Evolutionary conservation across 495 filamentous ascomycete genomes (phyloP).

Genomic region (Podospora tetraspora): DNA sequence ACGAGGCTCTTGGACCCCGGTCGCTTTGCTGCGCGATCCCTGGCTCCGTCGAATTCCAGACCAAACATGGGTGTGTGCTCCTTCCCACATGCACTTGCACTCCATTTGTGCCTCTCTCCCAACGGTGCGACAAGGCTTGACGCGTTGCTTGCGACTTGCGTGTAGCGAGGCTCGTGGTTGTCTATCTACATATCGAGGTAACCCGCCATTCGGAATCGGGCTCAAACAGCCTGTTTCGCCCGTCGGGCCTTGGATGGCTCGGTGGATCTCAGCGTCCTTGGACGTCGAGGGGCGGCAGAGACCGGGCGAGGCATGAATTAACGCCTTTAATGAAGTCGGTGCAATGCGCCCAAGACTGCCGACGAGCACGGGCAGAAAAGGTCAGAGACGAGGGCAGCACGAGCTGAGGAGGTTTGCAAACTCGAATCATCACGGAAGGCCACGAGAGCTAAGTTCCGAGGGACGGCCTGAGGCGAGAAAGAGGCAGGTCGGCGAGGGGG

Average conservation of each 20-base stretch:
- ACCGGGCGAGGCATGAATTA: conserved; percentile 23
- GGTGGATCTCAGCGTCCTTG: conserved; percentile 25
- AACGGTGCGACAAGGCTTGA: conserved; percentile 9
- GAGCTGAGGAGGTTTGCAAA: neutral
- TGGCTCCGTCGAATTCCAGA: conserved; percentile 21
- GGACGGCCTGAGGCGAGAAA: neutral
- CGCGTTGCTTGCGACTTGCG: conserved; percentile 3
- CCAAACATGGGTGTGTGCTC: conserved; percentile 4
- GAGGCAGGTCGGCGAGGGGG: neutral
- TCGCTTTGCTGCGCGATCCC: conserved; percentile 25
- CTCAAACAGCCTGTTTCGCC: conserved; percentile 27
- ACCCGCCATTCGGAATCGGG: conserved; percentile 10
- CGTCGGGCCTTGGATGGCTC: conserved; percentile 20
- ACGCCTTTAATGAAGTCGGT: conserved; percentile 16
- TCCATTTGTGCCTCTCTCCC: neutral
- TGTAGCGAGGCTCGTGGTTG: neutral
- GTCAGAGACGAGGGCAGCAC: neutral
- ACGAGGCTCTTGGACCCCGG: conserved; percentile 20
- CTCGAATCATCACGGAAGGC: neutral
- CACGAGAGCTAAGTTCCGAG: neutral
- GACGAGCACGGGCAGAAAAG: neutral
- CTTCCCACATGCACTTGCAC: neutral
- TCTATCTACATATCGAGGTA: conserved; percentile 8
- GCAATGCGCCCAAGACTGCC: conserved; percentile 15
- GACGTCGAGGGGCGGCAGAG: conserved; percentile 22